phyloP scores from a whole-genome alignment of 2,329 filamentous ascomycete genomes.

The Penicillium sp. region DNA sequence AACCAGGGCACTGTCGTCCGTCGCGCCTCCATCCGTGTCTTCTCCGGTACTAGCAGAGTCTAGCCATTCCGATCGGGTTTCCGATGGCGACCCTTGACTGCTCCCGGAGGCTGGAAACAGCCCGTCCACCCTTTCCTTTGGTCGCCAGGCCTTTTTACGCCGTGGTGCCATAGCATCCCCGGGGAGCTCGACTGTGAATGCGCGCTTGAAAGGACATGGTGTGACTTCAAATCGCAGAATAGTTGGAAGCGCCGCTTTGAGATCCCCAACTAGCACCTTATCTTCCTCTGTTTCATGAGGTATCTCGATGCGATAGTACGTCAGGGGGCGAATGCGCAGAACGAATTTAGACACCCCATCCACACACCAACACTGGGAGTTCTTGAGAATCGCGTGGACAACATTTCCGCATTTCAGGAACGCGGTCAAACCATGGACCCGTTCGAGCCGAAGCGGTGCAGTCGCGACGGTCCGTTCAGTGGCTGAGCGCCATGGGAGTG shows the following conservation, averaged over 20 bases:
- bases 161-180: constrained; percentile 68
- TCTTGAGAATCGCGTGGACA: constrained; percentile 83
- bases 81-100: constrained; percentile 17
- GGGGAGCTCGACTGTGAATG: constrained; percentile 75
- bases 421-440: constrained; percentile 81
- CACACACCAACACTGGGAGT: constrained; percentile 93
- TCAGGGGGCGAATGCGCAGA: constrained; percentile 79
- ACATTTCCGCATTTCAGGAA: constrained; percentile 86
- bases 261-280: constrained; percentile 63
- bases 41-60: constrained; percentile 36
- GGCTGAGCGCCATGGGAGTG: constrained; percentile 73
- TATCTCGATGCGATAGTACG: constrained; percentile 90
- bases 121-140: constrained; percentile 55
- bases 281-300: constrained; percentile 69
- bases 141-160: constrained; percentile 71
- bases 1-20: constrained; percentile 35
- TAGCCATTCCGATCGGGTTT: constrained; percentile 18
- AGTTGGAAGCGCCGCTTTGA: constrained; percentile 71
- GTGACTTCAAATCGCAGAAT: constrained; percentile 87
- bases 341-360: constrained; percentile 84
- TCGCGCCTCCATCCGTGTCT: constrained; percentile 37
- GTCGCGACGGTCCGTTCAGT: constrained; percentile 81
- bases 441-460: constrained; percentile 82
- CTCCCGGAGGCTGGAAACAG: constrained; percentile 24
- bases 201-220: constrained; percentile 79